phyloP scores from a whole-genome alignment of 176 grass and related monocot species.

The Puccinellia tenuiflora region DNA sequence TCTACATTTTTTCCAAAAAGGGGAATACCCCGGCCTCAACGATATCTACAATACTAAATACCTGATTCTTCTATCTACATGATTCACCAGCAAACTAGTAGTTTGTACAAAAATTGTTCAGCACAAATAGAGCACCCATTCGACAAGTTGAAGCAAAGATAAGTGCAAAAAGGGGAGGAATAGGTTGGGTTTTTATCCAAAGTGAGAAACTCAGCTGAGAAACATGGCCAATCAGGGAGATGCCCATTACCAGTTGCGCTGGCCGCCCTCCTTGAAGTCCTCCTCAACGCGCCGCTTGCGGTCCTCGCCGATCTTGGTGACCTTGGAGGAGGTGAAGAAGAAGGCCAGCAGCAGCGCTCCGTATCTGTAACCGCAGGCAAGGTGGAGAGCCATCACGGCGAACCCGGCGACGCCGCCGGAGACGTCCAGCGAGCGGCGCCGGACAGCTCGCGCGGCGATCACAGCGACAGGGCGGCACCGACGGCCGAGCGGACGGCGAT shows the following conservation, averaged over 20 bases:
- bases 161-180: too few relatives aligned
- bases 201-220: neutral
- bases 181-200: too few relatives aligned
- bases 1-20: too few relatives aligned
- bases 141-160: neutral
- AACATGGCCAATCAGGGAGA: neutral
- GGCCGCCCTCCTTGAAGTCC: conserved; percentile 84
- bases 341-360: conserved; percentile 74
- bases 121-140: neutral
- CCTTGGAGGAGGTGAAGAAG: conserved; percentile 75
- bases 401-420: conserved; percentile 70
- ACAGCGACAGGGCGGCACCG: conserved; percentile 21
- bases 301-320: conserved; percentile 72
- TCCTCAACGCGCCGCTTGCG: conserved; percentile 65
- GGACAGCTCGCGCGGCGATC: conserved; percentile 51
- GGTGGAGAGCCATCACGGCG: conserved; percentile 68
- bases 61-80: neutral
- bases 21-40: too few relatives aligned
- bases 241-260: conserved; percentile 67
- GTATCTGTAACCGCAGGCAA: conserved; percentile 73
- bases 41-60: neutral
- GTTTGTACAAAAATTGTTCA: neutral
- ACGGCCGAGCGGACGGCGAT: conserved; percentile 40
- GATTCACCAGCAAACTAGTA: neutral
- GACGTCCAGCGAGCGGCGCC: conserved; percentile 53